Evolutionary conservation across 768 basidiomycete species (phyloP).

Genomic region (Suillus hirtellus): DNA sequence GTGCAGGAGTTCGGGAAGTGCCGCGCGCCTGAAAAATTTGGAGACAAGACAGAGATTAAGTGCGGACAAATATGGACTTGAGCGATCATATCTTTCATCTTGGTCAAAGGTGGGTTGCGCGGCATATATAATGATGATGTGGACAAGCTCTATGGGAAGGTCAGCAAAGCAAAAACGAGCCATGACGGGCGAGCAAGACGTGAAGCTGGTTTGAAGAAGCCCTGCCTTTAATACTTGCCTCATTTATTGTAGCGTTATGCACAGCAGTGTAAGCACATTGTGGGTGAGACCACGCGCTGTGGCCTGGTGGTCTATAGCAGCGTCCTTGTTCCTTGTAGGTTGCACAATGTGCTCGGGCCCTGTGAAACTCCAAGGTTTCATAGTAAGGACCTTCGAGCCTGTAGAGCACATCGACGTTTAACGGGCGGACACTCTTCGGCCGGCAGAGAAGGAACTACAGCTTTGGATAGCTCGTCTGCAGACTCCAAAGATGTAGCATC

Average conservation of each 20-base stretch:
- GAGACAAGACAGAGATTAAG: constrained; percentile 37
- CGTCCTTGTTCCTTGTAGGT: background rate
- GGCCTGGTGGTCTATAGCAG: background rate
- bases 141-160: constrained; percentile 37
- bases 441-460: too few relatives aligned
- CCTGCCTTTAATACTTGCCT: background rate
- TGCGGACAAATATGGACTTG: constrained; percentile 24
- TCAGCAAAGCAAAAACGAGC: constrained; percentile 18
- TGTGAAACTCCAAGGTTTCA: background rate
- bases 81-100: constrained; percentile 1
- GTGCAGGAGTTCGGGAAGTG: constrained; percentile 31
- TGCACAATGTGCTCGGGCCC: background rate
- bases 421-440: too few relatives aligned
- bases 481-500: too few relatives aligned
- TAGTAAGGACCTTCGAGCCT: background rate
- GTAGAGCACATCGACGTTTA: too few relatives aligned
- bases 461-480: too few relatives aligned
- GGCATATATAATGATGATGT: constrained; percentile 35
- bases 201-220: background rate
- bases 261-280: too few relatives aligned
- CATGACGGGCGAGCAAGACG: background rate
- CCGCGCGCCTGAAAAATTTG: constrained; percentile 28
- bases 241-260: background rate
- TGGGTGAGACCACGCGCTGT: too few relatives aligned
- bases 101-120: constrained; percentile 22